Conservation (phyloP, 2,329 filamentous ascomycete species). For the Aspergillus ruber region DNA sequence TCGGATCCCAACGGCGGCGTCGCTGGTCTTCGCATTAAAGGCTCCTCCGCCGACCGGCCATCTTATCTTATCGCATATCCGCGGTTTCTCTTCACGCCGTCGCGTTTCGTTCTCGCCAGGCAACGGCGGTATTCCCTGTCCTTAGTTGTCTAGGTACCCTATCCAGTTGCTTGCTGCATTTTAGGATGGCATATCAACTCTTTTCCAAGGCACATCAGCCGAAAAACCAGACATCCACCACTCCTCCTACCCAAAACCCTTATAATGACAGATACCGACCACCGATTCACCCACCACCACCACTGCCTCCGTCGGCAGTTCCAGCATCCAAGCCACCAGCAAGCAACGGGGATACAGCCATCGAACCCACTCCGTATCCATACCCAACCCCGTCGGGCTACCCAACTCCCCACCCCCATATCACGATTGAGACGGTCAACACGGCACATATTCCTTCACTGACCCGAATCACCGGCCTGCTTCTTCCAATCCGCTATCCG, state of each 20-base stretch:
- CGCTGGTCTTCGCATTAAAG: conserved; percentile 1
- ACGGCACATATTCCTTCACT: conserved; percentile 50
- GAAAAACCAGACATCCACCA: conserved; percentile 17
- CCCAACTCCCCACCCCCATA: conserved; percentile 40
- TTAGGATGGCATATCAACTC: conserved; percentile 31
- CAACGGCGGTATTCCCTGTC: not conserved
- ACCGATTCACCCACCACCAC: conserved; percentile 26
- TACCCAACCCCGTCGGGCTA: conserved; percentile 20
- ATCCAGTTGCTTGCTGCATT: not conserved
- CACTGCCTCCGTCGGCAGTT: conserved; percentile 18
- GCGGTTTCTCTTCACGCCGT: conserved; percentile 9
- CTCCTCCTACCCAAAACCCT: conserved; percentile 14
- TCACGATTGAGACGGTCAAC: conserved; percentile 49
- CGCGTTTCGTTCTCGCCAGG: not conserved
- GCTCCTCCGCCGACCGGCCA: conserved; percentile 12
- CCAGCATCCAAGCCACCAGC: conserved; percentile 18
- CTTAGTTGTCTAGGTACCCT: not conserved
- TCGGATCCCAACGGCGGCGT: conserved; percentile 4
- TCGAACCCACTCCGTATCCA: conserved; percentile 24
- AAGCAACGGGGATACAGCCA: conserved; percentile 15
- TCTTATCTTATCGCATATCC: conserved; percentile 34
- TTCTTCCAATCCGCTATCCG: conserved; percentile 57
- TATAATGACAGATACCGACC: conserved; percentile 14
- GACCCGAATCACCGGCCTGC: conserved; percentile 51
- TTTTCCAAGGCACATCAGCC: conserved; percentile 29